Percentiles rank a stretch among this genome's conserved stretches.
These are phyloP conservation scores for Entomortierella lignicola DNA, from an alignment of 192 early-diverging fungal genomes.

Conservation along the genomic window DNA sequence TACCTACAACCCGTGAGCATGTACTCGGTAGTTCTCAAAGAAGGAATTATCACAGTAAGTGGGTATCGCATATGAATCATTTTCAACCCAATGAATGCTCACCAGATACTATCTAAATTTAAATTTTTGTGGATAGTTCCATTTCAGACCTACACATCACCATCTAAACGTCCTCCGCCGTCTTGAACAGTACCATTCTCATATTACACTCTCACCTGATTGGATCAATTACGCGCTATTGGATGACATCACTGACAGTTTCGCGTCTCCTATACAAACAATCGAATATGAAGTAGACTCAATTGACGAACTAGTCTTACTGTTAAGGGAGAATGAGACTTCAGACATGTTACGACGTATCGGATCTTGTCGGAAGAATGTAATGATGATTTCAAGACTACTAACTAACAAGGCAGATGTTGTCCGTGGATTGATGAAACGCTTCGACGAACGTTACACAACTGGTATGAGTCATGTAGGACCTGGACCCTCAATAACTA, in stretches of 20 bases:
- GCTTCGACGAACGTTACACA: constrained; percentile 62
- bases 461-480: constrained; percentile 25
- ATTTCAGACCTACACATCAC: constrained; percentile 81
- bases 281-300: constrained; percentile 96
- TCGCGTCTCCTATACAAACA: constrained; percentile 84
- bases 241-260: constrained; percentile 95
- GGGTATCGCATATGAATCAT: not conserved
- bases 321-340: constrained; percentile 91
- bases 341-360: constrained; percentile 83
- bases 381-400: constrained; percentile 76
- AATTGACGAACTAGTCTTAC: constrained; percentile 94
- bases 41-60: constrained; percentile 75
- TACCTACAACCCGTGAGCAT: constrained; percentile 77
- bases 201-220: constrained; percentile 90
- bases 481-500: not conserved
- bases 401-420: constrained; percentile 81
- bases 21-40: constrained; percentile 74
- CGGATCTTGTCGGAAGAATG: constrained; percentile 76
- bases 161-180: constrained; percentile 86
- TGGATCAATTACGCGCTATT: constrained; percentile 98
- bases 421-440: constrained; percentile 79
- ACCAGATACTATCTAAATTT: too few species aligned
- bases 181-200: constrained; percentile 86
- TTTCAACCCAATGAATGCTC: too few species aligned
- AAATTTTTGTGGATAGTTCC: constrained; percentile 71